phyloP scores from a whole-genome alignment of 805 yeast genomes.

The baker's yeast (Saccharomyces cerevisiae) region DNA sequence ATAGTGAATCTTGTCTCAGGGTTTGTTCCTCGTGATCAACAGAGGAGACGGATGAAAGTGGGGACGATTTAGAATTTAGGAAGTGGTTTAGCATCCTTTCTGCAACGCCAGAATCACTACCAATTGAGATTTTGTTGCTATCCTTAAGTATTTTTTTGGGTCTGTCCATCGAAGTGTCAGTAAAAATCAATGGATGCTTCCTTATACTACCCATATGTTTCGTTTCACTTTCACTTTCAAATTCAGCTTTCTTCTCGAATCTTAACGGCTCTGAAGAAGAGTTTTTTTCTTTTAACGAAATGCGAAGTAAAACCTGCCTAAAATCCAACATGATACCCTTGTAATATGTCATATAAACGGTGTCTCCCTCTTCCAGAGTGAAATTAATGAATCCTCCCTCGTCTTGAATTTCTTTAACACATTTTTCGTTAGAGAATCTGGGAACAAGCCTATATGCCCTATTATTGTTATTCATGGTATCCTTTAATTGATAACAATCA shows the following conservation, averaged over 20 bases:
- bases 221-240: neutral
- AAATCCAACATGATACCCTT: constrained; percentile 60
- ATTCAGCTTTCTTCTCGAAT: neutral
- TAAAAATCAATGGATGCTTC: neutral
- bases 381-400: constrained; percentile 15
- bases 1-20: neutral
- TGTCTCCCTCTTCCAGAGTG: constrained; percentile 49
- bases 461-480: constrained; percentile 4
- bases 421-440: constrained; percentile 1
- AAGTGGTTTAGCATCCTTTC: neutral
- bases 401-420: constrained; percentile 10
- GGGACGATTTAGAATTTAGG: neutral
- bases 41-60: neutral
- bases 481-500: constrained; percentile 26
- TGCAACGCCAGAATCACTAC: neutral
- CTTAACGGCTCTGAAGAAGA: neutral
- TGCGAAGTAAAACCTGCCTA: constrained; percentile 22
- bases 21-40: neutral
- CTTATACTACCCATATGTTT: neutral
- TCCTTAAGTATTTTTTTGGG: neutral
- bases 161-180: neutral
- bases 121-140: neutral
- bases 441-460: neutral
- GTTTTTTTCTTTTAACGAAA: neutral
- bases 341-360: constrained; percentile 54